Base-by-base conservation (phyloP, 1,284 basidiomycete species). In the Ganoderma boninense region DNA sequence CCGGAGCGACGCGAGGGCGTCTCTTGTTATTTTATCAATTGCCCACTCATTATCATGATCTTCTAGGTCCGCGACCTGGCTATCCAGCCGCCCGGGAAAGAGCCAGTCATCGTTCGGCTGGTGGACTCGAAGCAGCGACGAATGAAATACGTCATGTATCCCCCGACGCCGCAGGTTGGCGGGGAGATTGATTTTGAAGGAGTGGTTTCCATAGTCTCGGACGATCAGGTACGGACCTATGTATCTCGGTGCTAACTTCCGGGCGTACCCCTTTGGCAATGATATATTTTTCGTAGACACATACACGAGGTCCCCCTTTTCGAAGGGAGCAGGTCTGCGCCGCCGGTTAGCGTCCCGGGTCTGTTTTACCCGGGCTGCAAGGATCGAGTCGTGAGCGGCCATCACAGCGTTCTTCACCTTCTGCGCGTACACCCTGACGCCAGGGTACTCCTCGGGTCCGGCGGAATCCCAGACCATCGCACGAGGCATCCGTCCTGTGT, bases 401-500 rank as follows among this genome's bases (percentile, higher is more conserved):
- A 49, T 49, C 46, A 49, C 46, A 0, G 46, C 46, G 10, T 49
- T 49, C 8, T 49, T 49, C 18, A 49, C n/a, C 46, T 49, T 49
- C 20, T 49, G 46, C 20, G 6, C 46, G 20, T 6, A 49, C 8
- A 5, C 18, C 4, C 46, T 49, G 46, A 49, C 46, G 0, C 46
- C 46, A n/a, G 46, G 46, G 46, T 49, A 49, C 46, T 49, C 46
- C 3, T 49, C 20, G 0, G 46, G 46, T 8, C 46, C 46, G 2
- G 20, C 46, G 2, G 46, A n/a, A 2, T 49, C 46, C 46, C 46
- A 49, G 3, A 49, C 46, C 46, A 49, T 49, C 20, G n/a, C 46
- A n/a, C 46, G 46, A 49, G 46, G 46, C 46, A 49, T 70, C 2
- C 63, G 65, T 0, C 77, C 0, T 4, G 35, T 35, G 35, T 35